Conservation (phyloP, 2,329 filamentous ascomycete species). For the Chrysosporium keratinophilum region DNA sequence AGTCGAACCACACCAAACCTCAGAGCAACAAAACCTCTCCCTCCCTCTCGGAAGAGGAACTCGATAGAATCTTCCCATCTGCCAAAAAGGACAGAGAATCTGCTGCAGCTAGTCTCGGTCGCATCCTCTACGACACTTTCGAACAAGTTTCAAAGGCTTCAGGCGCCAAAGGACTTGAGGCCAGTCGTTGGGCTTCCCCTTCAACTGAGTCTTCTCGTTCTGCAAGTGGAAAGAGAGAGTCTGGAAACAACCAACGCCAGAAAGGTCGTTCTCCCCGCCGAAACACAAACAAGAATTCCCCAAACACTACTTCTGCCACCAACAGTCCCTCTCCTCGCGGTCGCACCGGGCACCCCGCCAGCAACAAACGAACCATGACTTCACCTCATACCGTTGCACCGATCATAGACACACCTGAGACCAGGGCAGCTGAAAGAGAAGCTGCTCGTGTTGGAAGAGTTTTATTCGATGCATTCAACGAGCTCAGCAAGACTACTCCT, state of each 20-base stretch:
- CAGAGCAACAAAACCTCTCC: not conserved
- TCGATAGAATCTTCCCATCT: not conserved
- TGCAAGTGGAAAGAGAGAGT: not conserved
- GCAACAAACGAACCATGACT: not conserved
- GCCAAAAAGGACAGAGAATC: slow-evolving; percentile 4
- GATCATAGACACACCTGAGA: not conserved
- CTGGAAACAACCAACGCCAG: not conserved
- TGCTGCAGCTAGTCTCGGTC: slow-evolving; percentile 1
- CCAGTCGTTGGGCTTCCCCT: slow-evolving; percentile 13
- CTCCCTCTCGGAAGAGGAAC: not conserved
- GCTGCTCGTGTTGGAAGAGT: not conserved
- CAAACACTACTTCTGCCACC: not conserved
- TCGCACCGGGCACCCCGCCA: not conserved
- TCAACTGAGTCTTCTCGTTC: not conserved
- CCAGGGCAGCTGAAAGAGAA: slow-evolving; percentile 1
- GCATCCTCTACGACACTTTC: slow-evolving; percentile 12
- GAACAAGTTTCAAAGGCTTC: slow-evolving; percentile 11
- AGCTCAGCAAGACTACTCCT: not conserved
- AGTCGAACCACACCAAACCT: not conserved
- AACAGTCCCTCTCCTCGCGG: not conserved
- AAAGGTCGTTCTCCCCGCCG: not conserved
- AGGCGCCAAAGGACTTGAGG: slow-evolving; percentile 10
- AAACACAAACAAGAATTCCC: not conserved
- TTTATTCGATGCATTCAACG: slow-evolving; percentile 6
- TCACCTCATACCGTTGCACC: not conserved